A percentile compares a stretch with the other conserved stretches of the same genome.
Conservation (phyloP, 2,329 filamentous ascomycete species). For the Periconia macrospinosa region DNA sequence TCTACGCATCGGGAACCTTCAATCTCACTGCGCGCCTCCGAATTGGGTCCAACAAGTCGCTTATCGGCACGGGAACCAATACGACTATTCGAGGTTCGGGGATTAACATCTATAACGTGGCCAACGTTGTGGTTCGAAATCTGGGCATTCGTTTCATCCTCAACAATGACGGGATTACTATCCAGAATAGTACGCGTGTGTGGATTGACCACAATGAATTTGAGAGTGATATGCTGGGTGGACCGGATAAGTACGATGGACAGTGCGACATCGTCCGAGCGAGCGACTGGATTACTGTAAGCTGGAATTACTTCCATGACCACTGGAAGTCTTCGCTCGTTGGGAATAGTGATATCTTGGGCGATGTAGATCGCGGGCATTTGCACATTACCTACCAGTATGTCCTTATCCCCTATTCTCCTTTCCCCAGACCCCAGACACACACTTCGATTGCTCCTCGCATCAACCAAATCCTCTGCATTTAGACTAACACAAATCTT, state of each 20-base stretch:
- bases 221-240: conserved; percentile 62
- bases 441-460: background rate
- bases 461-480: background rate
- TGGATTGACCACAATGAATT: conserved; percentile 71
- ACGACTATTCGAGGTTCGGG: conserved; percentile 50
- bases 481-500: background rate
- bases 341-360: conserved; percentile 62
- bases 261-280: conserved; percentile 66
- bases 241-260: conserved; percentile 68
- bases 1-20: conserved; percentile 47
- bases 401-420: background rate
- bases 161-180: conserved; percentile 62
- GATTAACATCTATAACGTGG: conserved; percentile 55
- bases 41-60: conserved; percentile 49
- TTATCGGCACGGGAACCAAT: conserved; percentile 46
- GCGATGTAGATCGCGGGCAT: conserved; percentile 61
- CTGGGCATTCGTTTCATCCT: conserved; percentile 61
- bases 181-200: conserved; percentile 59
- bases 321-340: conserved; percentile 66
- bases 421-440: too few species aligned
- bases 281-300: conserved; percentile 63
- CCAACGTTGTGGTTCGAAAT: conserved; percentile 67
- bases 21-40: conserved; percentile 46
- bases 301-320: conserved; percentile 56
- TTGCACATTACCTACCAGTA: conserved; percentile 64